Base-by-base conservation (phyloP, 1,139 yeast genomes). In the Taiozyma onychis region DNA sequence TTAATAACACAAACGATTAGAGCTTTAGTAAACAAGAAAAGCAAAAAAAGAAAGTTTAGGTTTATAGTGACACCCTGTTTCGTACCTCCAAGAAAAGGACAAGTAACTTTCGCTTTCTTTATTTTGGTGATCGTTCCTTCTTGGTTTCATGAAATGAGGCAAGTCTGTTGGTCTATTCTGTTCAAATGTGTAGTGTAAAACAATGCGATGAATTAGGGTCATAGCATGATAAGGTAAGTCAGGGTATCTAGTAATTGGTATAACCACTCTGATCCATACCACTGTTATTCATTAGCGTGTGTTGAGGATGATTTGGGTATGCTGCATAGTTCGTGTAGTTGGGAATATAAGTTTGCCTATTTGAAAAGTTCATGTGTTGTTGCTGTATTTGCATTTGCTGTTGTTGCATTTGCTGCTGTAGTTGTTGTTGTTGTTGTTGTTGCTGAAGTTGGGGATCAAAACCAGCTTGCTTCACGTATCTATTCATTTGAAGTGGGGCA, bases 361-460 rank as follows among this genome's bases (percentile, higher is more conserved):
- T 32, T 11, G n/a, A 10, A n/a, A 21, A 22, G 30, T 43, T 32
- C 22, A 22, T 26, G 21, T 39, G 43, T 13, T 39, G 43, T 24
- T 22, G 27, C 5, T 22, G 28, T 18, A 18, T 18, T 24, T 47
- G 44, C 3, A n/a, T 21, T 28, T 44, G 41, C 32, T 4, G 27
- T 6, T 22, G 28, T 24, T 47, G 44, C 3, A n/a, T 21, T 28
- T 44, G 41, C 32, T 4, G 43, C 14, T 43, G 48, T 30, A 27
- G 41, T 24, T 22, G 24, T 9, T 43, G 47, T 9, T 34, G 37
- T 22, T 48, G 44, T 30, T 22, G 24, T 14, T 43, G 47, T 14
- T 41, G 41, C n/a, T 48, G 44, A 22, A 39, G 2, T 26, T 26
- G 21, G 35, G 21, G 11, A 43, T 46, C 48, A 46, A 42, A 35